Conservation (phyloP, 352 stramenopile genomes). For the Phytophthora pini region DNA sequence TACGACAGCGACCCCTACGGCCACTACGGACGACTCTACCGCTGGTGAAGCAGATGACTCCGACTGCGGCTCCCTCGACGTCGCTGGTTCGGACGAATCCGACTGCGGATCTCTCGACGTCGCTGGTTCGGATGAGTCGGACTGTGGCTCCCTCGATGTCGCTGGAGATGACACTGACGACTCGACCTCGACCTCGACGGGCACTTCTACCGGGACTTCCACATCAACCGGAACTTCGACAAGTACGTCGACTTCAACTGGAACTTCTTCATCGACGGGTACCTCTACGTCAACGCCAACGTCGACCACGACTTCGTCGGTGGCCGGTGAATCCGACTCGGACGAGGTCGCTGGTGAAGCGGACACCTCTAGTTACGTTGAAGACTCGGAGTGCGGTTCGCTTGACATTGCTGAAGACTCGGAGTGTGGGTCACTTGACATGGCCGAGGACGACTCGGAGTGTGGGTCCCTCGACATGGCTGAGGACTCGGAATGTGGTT, state of each 20-base stretch:
- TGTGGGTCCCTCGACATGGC: constrained; percentile 37
- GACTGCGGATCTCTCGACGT: constrained; percentile 32
- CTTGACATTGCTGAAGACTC: constrained; percentile 24
- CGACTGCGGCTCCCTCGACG: constrained; percentile 27
- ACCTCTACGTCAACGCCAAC: constrained; percentile 20
- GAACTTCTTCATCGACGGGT: constrained; percentile 8
- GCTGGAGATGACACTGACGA: constrained; percentile 27
- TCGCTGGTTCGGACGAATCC: constrained; percentile 24
- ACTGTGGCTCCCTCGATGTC: constrained; percentile 32
- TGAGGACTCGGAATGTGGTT: constrained; percentile 30
- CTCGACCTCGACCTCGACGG: constrained; percentile 14
- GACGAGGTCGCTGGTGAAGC: constrained; percentile 32
- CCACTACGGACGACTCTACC: constrained; percentile 10
- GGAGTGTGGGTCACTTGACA: constrained; percentile 27
- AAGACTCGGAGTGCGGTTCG: constrained; percentile 31
- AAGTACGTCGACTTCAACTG: constrained; percentile 9
- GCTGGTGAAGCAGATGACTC: constrained; percentile 30
- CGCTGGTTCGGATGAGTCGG: constrained; percentile 19
- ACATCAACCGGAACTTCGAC: constrained; percentile 17
- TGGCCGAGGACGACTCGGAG: constrained; percentile 29
- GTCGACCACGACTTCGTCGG: constrained; percentile 18
- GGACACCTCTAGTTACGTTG: constrained; percentile 23
- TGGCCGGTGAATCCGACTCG: constrained; percentile 21
- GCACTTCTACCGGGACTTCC: constrained; percentile 5
- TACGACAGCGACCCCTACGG: constrained; percentile 10